These are phyloP conservation scores for Vaccinium macrocarpon DNA, from an alignment of 148 eudicot species.

Conservation along the genomic window DNA sequence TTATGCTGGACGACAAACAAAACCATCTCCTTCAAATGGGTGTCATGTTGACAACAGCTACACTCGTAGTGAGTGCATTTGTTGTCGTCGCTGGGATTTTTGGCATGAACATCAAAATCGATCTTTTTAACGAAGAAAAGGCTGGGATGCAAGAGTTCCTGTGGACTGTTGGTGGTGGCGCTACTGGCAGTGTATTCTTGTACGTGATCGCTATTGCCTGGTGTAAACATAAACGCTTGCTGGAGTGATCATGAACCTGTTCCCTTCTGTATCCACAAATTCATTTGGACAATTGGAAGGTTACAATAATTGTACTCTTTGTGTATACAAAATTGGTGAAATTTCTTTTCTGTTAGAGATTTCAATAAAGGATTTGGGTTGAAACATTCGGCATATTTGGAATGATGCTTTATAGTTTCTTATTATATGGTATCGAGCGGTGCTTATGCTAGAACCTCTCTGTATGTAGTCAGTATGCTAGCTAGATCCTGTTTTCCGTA, in stretches of 20 bases:
- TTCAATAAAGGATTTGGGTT: not conserved
- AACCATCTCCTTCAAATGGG: constrained; percentile 99
- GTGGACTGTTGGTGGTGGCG: constrained; percentile 86
- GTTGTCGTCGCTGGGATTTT: constrained; percentile 88
- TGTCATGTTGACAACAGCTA: constrained; percentile 90
- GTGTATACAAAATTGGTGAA: not conserved
- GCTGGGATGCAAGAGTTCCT: constrained; percentile 60
- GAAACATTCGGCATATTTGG: not conserved
- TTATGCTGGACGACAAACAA: constrained; percentile 97
- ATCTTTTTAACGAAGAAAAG: constrained; percentile 37
- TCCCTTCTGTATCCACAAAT: not conserved
- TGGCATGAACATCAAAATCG: constrained; percentile 83
- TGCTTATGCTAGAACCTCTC: not conserved
- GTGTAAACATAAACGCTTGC: constrained; percentile 82
- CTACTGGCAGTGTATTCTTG: constrained; percentile 59
- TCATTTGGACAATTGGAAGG: not conserved
- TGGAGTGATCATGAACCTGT: constrained; percentile 42
- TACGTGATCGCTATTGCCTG: constrained; percentile 84
- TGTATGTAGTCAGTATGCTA: not conserved
- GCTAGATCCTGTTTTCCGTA: not conserved
- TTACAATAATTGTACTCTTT: not conserved
- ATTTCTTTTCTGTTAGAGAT: not conserved
- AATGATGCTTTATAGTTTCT: not conserved
- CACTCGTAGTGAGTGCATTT: constrained; percentile 80
- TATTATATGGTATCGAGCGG: not conserved